phyloP scores from a whole-genome alignment of 148 eudicot genomes.

The Amaranthus palmeri region DNA sequence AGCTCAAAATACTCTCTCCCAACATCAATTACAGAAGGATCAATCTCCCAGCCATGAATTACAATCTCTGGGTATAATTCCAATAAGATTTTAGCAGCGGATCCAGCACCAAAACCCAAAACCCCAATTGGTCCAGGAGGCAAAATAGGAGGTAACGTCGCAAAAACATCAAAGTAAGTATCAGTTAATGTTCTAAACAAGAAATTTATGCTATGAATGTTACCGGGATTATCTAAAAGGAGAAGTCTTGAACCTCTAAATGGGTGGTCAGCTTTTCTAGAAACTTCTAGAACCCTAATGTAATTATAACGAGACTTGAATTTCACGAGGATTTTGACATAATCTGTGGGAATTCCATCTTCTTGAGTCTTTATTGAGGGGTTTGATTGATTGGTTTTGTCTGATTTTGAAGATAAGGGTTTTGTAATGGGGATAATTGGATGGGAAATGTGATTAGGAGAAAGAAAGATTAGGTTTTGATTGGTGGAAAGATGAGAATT shows the following conservation, averaged over 20 bases:
- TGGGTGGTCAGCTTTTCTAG: slow-evolving; percentile 72
- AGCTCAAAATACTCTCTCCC: slow-evolving; percentile 64
- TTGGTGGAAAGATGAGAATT: slow-evolving; percentile 9
- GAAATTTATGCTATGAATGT: slow-evolving; percentile 74
- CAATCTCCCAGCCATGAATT: slow-evolving; percentile 89
- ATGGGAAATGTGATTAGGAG: slow-evolving; percentile 1
- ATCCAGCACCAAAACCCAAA: slow-evolving; percentile 86
- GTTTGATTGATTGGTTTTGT: slow-evolving; percentile 25
- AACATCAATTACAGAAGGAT: slow-evolving; percentile 59
- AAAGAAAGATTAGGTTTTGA: slow-evolving; percentile 7
- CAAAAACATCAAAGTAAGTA: slow-evolving; percentile 85
- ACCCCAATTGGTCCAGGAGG: slow-evolving; percentile 74
- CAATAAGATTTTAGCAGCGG: slow-evolving; percentile 56
- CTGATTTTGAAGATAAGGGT: slow-evolving; percentile 20
- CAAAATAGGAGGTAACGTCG: slow-evolving; percentile 60
- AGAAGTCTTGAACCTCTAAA: slow-evolving; percentile 73
- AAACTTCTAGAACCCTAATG: slow-evolving; percentile 67
- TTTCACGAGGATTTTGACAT: slow-evolving; percentile 54
- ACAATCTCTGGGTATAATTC: slow-evolving; percentile 45
- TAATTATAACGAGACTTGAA: slow-evolving; percentile 69
- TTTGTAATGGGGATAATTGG: neutral
- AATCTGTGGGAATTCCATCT: slow-evolving; percentile 57
- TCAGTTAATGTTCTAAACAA: slow-evolving; percentile 44
- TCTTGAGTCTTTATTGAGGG: slow-evolving; percentile 30
- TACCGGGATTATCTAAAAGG: slow-evolving; percentile 71